Conservation (phyloP, 495 filamentous ascomycete genomes). For the Trichoderma orchidacearum region DNA sequence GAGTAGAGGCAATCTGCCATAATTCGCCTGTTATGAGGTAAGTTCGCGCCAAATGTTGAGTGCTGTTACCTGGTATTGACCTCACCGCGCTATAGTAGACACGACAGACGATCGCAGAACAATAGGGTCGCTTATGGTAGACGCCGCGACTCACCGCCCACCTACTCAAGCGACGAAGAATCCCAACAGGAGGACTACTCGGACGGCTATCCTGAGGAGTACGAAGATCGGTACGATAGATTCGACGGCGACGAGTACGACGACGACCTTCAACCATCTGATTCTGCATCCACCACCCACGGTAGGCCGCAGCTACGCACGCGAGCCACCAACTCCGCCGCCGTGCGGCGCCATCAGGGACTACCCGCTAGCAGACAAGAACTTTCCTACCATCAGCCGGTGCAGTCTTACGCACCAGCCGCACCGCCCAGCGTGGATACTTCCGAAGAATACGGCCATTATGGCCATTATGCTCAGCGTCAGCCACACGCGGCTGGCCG, state of each 20-base stretch:
- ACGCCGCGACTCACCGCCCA: not conserved
- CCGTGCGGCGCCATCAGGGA: slow-evolving; percentile 13
- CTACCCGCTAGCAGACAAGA: not conserved
- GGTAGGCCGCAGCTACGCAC: slow-evolving; percentile 9
- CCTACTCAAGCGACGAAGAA: slow-evolving; percentile 19
- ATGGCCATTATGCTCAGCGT: slow-evolving; percentile 16
- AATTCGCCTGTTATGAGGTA: not conserved
- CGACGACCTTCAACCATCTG: slow-evolving; percentile 64
- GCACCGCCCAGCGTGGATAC: slow-evolving; percentile 34
- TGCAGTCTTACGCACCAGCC: not conserved
- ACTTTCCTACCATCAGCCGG: slow-evolving; percentile 3
- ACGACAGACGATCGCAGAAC: not conserved
- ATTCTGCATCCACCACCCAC: slow-evolving; percentile 54
- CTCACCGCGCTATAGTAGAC: not conserved
- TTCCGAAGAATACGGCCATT: slow-evolving; percentile 24
- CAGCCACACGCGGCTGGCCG: slow-evolving; percentile 17
- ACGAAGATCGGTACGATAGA: slow-evolving; percentile 12
- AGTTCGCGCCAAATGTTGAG: not conserved
- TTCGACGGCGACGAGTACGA: slow-evolving; percentile 14
- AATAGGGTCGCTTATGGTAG: not conserved
- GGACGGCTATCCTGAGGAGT: slow-evolving; percentile 10
- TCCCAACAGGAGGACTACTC: not conserved
- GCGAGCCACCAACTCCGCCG: slow-evolving; percentile 21
- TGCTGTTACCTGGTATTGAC: too few species aligned
- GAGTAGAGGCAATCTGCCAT: not conserved